These are phyloP conservation scores for Backusella australiensis DNA, from an alignment of 192 early-diverging fungal genomes.

Conservation along the genomic window DNA sequence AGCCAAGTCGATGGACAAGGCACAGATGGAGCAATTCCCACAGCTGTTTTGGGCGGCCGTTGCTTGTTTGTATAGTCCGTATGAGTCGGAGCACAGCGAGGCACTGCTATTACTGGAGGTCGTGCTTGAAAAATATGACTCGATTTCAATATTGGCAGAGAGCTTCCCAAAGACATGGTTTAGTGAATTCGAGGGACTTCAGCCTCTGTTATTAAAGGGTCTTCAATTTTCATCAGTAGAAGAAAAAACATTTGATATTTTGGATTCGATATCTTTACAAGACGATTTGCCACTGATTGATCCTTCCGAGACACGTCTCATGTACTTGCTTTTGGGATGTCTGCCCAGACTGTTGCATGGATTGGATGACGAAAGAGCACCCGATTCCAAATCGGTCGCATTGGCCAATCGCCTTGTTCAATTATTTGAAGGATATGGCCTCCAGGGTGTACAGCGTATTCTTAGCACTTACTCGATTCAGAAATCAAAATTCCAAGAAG, in stretches of 20 bases:
- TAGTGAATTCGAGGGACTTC: slow-evolving; percentile 71
- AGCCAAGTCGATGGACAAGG: slow-evolving; percentile 50
- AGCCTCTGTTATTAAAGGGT: slow-evolving; percentile 71
- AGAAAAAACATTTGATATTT: slow-evolving; percentile 49
- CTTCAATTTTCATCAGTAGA: slow-evolving; percentile 58
- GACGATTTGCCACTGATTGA: slow-evolving; percentile 64
- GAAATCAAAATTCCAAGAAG: slow-evolving; percentile 63
- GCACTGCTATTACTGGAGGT: slow-evolving; percentile 65
- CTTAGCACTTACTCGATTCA: slow-evolving; percentile 61
- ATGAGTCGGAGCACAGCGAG: slow-evolving; percentile 77
- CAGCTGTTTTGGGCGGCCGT: slow-evolving; percentile 83
- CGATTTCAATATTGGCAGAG: slow-evolving; percentile 45
- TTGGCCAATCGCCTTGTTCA: slow-evolving; percentile 50
- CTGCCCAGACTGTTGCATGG: slow-evolving; percentile 67
- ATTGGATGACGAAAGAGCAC: slow-evolving; percentile 51
- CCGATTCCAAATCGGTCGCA: slow-evolving; percentile 44
- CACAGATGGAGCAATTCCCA: slow-evolving; percentile 63
- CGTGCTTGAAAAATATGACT: slow-evolving; percentile 53
- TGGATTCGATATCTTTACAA: slow-evolving; percentile 57
- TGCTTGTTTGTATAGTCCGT: slow-evolving; percentile 66
- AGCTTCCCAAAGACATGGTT: slow-evolving; percentile 75
- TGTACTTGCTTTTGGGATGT: slow-evolving; percentile 67
- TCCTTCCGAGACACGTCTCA: slow-evolving; percentile 44
- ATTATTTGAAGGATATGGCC: slow-evolving; percentile 48
- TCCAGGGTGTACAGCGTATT: slow-evolving; percentile 50